These are phyloP conservation scores for Musa schizocarpa DNA, from an alignment of 176 grass and related monocot species.

Conservation along the genomic window DNA sequence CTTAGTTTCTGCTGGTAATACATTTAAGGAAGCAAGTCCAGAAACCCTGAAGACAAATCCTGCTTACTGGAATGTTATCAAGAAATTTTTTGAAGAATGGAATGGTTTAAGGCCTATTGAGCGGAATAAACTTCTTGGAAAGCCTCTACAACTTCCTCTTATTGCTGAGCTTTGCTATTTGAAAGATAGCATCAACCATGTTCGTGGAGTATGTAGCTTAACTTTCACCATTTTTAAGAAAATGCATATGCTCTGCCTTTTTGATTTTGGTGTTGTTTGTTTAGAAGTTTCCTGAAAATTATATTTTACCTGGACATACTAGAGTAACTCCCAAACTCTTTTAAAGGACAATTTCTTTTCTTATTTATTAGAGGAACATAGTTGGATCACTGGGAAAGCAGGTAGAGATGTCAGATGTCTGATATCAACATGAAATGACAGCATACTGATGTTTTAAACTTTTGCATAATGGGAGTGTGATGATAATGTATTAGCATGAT, in stretches of 20 bases:
- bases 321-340: too few relatives aligned
- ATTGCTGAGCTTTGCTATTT: slow-evolving; percentile 74
- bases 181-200: slow-evolving; percentile 59
- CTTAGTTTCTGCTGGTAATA: slow-evolving; percentile 32
- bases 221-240: not conserved
- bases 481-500: too few relatives aligned
- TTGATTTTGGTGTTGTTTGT: not conserved
- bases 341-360: not conserved
- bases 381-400: too few relatives aligned
- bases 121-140: slow-evolving; percentile 68
- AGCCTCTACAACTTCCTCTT: slow-evolving; percentile 81
- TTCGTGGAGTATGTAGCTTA: slow-evolving; percentile 37
- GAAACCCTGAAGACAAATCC: slow-evolving; percentile 51
- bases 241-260: not conserved
- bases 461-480: too few relatives aligned
- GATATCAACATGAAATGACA: not conserved
- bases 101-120: slow-evolving; percentile 69
- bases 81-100: slow-evolving; percentile 80
- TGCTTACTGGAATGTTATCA: slow-evolving; percentile 56
- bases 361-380: not conserved
- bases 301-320: too few relatives aligned
- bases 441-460: not conserved
- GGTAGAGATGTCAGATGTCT: not conserved
- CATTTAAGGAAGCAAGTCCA: slow-evolving; percentile 23
- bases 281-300: too few relatives aligned